Percentiles rank a stretch among this genome's conserved stretches.
Evolutionary conservation across 140 eudicot species (phyloP).

Genomic region (Cichorium intybus): DNA sequence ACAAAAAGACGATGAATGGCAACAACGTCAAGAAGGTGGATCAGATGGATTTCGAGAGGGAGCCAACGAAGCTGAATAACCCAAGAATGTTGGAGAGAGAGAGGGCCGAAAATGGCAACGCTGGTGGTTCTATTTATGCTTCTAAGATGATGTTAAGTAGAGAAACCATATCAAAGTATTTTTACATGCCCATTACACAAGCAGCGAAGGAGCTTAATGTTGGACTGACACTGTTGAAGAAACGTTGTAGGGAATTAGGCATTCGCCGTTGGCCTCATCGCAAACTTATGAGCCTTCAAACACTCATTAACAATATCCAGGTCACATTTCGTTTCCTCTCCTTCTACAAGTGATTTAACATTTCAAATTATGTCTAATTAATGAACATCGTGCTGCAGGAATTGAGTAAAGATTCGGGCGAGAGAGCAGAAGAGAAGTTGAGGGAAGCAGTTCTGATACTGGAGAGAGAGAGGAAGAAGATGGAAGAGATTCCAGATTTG

Average conservation of each 20-base stretch:
- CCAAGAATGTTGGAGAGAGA: constrained; percentile 1
- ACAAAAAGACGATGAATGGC: neutral
- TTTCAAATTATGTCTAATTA: neutral
- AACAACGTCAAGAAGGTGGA: neutral
- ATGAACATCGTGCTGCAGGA: constrained; percentile 32
- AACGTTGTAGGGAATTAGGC: constrained; percentile 80
- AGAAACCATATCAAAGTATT: constrained; percentile 54
- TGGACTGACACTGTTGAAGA: constrained; percentile 77
- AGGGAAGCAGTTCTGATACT: constrained; percentile 51
- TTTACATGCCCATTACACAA: constrained; percentile 81
- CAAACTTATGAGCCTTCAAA: constrained; percentile 79
- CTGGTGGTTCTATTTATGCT: constrained; percentile 11
- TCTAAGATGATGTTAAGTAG: constrained; percentile 38
- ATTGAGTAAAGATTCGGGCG: constrained; percentile 51
- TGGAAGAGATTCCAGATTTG: constrained; percentile 80
- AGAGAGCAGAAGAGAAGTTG: constrained; percentile 37
- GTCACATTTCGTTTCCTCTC: constrained; percentile 17
- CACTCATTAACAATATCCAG: constrained; percentile 80
- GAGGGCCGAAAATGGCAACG: neutral
- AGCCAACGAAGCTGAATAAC: neutral
- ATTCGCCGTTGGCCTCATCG: constrained; percentile 92
- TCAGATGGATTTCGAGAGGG: neutral
- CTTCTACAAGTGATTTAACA: neutral
- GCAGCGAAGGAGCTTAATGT: constrained; percentile 86
- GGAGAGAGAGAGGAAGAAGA: constrained; percentile 57